phyloP scores from a whole-genome alignment of 2,329 filamentous ascomycete genomes.

The Aspergillus ibericus region DNA sequence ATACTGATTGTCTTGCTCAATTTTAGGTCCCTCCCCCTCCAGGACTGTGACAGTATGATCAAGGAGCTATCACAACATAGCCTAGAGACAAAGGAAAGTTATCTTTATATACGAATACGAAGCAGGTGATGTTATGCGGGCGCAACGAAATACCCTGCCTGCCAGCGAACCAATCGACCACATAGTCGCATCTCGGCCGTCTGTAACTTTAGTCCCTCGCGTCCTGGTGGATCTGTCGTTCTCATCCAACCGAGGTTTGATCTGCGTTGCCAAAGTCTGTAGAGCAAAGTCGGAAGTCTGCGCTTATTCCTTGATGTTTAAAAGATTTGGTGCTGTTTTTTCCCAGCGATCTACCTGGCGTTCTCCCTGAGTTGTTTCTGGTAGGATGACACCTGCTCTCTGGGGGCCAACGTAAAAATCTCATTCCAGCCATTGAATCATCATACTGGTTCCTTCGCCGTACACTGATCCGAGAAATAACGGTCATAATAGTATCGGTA shows the following conservation, averaged over 20 bases:
- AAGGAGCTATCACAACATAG: background rate
- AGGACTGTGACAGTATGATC: slow-evolving; percentile 14
- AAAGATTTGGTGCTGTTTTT: background rate
- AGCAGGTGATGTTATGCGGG: background rate
- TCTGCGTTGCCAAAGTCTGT: slow-evolving; percentile 2
- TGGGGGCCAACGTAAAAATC: background rate
- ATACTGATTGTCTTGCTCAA: background rate
- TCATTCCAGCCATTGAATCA: background rate
- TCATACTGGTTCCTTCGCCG: background rate
- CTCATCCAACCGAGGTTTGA: background rate
- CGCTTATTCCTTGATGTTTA: background rate
- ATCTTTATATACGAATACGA: background rate
- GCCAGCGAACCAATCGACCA: background rate
- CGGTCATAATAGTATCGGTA: background rate
- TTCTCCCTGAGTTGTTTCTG: background rate
- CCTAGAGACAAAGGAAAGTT: background rate
- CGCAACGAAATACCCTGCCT: background rate
- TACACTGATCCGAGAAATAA: background rate
- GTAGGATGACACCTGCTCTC: background rate
- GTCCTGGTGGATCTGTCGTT: background rate
- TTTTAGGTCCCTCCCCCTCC: slow-evolving; percentile 22
- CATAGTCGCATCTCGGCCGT: background rate
- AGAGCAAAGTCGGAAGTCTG: slow-evolving; percentile 3
- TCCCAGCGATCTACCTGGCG: background rate
- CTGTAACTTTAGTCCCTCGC: slow-evolving; percentile 3